Base-by-base conservation (phyloP, 1,139 yeast species). In the Candida buenavistaensis region DNA sequence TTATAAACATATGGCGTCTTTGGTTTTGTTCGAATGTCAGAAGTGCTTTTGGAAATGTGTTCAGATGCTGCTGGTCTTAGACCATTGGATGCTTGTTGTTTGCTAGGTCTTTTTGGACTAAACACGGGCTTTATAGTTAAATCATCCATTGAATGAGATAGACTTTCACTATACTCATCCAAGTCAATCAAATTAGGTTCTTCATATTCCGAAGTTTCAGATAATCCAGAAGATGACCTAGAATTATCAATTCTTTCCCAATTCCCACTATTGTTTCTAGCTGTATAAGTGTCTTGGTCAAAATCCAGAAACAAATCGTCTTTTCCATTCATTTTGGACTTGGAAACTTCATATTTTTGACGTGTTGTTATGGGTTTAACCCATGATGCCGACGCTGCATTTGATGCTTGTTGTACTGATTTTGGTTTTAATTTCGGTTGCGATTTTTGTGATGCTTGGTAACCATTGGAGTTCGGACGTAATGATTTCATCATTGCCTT, bases 371-470 rank as follows among this genome's bases (percentile, higher is more conserved):
- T 22, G 28, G 64, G 65, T 35, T 53, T 56, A 19, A 46, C 53
- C 72, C 78, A 72, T 12, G 72, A 64, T 2, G 65, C 47, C 26
- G 61, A 62, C 1, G 82, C 82, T 2, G 82, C 82, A 24, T 56
- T 49, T 10, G 64, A 59, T 2, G 75, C 69, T 38, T 54, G 54
- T 37, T 41, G 47, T 32, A 41, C 44, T 2, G 45, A 35, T 24
- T 36, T 28, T 3, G 40, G 27, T 16, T 20, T 35, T 10, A 35
- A 15, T 19, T 28, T 37, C 7, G 32, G 26, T 14, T 29, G 32
- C 4, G 26, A 6, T 22, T 22, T 22, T n/a, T 21, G 4, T 23
- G 17, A 10, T 15, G 41, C 20, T 27, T 25, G 28, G 10, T 15
- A 23, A 2, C 44, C 41, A 36, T 40, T 41, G 1, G 44, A 24